Conservation (phyloP, 2,329 filamentous ascomycete genomes). For the Neoscytalidium dimidiatum region DNA sequence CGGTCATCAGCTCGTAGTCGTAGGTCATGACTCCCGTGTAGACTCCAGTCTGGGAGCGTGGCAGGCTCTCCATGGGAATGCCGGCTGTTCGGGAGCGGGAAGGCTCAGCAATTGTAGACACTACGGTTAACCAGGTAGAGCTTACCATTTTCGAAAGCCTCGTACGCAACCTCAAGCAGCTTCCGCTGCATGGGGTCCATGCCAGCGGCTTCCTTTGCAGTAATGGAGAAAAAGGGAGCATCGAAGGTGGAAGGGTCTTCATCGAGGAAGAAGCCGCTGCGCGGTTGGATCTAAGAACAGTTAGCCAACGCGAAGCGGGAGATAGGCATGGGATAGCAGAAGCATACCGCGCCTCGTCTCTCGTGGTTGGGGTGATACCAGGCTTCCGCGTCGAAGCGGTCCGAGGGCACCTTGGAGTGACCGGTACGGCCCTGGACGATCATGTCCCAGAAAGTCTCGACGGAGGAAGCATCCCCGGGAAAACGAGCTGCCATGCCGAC, state of each 20-base stretch:
- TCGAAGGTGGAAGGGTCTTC: slow-evolving; percentile 24
- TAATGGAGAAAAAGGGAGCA: slow-evolving; percentile 26
- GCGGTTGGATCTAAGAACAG: no score
- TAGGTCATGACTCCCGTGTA: slow-evolving; percentile 25
- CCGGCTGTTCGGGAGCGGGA: no score
- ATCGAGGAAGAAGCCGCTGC: slow-evolving; percentile 23
- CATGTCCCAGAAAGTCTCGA: slow-evolving; percentile 38
- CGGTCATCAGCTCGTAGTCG: slow-evolving; percentile 18
- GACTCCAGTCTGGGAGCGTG: slow-evolving; percentile 25
- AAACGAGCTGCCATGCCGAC: slow-evolving; percentile 40
- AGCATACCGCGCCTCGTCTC: not conserved
- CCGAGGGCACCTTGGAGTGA: not conserved
- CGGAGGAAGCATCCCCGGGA: slow-evolving; percentile 31
- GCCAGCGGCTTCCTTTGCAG: slow-evolving; percentile 20
- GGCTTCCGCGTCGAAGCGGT: slow-evolving; percentile 34
- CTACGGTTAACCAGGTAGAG: not conserved
- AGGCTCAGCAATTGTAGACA: no score
- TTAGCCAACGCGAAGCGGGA: no score
- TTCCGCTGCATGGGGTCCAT: slow-evolving; percentile 28
- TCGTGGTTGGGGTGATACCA: slow-evolving; percentile 21
- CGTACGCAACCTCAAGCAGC: slow-evolving; percentile 25
- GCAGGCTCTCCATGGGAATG: slow-evolving; percentile 4
- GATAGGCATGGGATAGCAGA: not conserved
- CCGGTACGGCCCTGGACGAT: slow-evolving; percentile 32
- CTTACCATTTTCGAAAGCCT: slow-evolving; percentile 25